Base-by-base conservation (phyloP, 1,284 basidiomycete genomes). In the Trametes hirsuta region DNA sequence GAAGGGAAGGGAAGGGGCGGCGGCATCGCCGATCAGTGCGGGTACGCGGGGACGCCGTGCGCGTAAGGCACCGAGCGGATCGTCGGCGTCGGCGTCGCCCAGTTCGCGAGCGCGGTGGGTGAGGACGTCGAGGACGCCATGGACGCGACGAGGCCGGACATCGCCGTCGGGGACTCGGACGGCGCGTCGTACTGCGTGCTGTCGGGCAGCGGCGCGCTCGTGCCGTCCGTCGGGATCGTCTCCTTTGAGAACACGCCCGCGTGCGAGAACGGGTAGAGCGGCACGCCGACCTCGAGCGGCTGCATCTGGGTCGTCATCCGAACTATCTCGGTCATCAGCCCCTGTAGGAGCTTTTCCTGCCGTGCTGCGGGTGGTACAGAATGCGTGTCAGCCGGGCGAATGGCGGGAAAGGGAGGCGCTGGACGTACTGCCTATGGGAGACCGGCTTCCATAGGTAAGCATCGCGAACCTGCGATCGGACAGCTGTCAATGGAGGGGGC, bases 241-340 rank as follows among this genome's bases (percentile, higher is more conserved):
- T 68, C 66, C 61, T 75, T 74, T 47, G 71, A 74, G 76, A 89
- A 92, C 24, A 90, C 73, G 11, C 84, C 81, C 53, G 81, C 78
- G 68, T 86, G 86, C 21, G 90, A 91, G 72, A 91, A 91, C 1
- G 88, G 88, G 75, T 89, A 93, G 45, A 93, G 79, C 1, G 91
- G 90, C 21, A 91, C 80, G 34, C 87, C 87, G 58, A 91, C 86
- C 71, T 91, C 85, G 39, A 92, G 78, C 14, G 91, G 90, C 63
- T 84, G 84, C 68, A 87, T 86, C 72, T 92, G 90, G 18, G 81
- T 84, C 14, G 91, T 93, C 78, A 91, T 83, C 55, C 86, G 80
- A n/a, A 93, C 85, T 62, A 93, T 92, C 71, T 92, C 91, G 47
- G 84, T 79, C 91, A 93, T 92, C 39, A 93, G 78, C 2, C 87